A percentile compares a stretch with the other conserved stretches of the same genome.
Conservation (phyloP, 768 basidiomycete genomes). For the Hypholoma sublateritium region DNA sequence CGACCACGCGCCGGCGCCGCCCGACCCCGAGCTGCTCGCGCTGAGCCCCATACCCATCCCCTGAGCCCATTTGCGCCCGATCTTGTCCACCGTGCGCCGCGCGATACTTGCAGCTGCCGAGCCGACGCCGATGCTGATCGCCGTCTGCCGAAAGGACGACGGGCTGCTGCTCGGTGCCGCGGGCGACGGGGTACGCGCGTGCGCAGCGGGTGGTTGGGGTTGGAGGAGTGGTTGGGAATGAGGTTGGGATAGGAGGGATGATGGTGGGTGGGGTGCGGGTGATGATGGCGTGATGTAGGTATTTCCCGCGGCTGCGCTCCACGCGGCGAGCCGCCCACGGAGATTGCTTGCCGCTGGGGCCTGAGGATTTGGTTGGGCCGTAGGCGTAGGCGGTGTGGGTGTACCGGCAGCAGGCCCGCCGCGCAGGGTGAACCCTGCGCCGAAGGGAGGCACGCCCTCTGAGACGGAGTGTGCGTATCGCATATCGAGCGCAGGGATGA, state of each 20-base stretch:
- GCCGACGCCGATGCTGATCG: slow-evolving; percentile 70
- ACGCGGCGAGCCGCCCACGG: slow-evolving; percentile 48
- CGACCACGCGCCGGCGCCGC: slow-evolving; percentile 39
- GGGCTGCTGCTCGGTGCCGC: slow-evolving; percentile 9
- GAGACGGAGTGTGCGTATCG: slow-evolving; percentile 33
- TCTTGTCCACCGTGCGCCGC: slow-evolving; percentile 75
- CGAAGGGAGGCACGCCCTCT: slow-evolving; percentile 26
- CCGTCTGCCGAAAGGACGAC: slow-evolving; percentile 52
- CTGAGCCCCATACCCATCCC: slow-evolving; percentile 41
- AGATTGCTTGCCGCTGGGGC: slow-evolving; percentile 27
- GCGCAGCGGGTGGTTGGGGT: slow-evolving; percentile 18
- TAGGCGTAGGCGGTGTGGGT: slow-evolving; percentile 21
- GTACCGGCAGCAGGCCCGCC: slow-evolving; percentile 19
- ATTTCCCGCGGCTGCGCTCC: slow-evolving; percentile 29
- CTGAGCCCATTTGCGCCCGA: slow-evolving; percentile 63
- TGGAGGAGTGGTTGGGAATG: no score
- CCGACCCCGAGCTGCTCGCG: slow-evolving; percentile 25
- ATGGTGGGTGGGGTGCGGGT: background rate
- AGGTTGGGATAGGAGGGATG: no score
- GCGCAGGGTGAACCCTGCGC: slow-evolving; percentile 2
- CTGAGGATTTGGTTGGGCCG: no score
- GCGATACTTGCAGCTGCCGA: slow-evolving; percentile 75
- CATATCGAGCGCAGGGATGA: slow-evolving; percentile 28
- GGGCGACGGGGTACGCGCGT: slow-evolving; percentile 1
- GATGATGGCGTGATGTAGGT: background rate